These are phyloP conservation scores for Aureococcus anophagefferens DNA, from an alignment of 108 stramenopile species.

Conservation along the genomic window DNA sequence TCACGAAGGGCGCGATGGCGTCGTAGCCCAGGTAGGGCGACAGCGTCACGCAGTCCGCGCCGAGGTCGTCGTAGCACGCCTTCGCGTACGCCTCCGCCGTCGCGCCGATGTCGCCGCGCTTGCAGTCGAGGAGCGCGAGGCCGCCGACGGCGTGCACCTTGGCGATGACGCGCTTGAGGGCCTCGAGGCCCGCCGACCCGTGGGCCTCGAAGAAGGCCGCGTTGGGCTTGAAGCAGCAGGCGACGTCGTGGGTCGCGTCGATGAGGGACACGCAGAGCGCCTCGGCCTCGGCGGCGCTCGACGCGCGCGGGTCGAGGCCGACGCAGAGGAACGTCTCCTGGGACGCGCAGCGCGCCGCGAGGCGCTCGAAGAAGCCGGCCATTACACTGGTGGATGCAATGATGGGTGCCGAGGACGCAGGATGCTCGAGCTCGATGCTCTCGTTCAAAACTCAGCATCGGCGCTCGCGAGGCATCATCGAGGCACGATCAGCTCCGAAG, in stretches of 20 bases:
- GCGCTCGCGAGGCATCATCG: no score
- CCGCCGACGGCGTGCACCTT: constrained; percentile 51
- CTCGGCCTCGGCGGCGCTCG: constrained; percentile 52
- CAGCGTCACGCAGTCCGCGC: constrained; percentile 82
- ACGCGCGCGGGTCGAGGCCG: constrained; percentile 84
- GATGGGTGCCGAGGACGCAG: no score
- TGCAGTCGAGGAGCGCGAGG: constrained; percentile 83
- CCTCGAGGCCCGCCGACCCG: constrained; percentile 62
- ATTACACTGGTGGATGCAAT: no score
- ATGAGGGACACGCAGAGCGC: constrained; percentile 81
- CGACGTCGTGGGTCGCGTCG: constrained; percentile 60
- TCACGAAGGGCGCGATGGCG: constrained; percentile 84
- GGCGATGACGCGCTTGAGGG: constrained; percentile 61
- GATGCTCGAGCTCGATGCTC: no score
- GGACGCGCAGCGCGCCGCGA: constrained; percentile 44
- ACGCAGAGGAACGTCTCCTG: constrained; percentile 82
- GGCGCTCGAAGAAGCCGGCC: constrained; percentile 36
- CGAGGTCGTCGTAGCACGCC: constrained; percentile 65
- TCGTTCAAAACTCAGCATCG: no score
- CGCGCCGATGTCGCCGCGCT: constrained; percentile 92
- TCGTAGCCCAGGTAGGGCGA: constrained; percentile 94
- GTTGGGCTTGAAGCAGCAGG: constrained; percentile 91
- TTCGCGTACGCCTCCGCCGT: constrained; percentile 88
- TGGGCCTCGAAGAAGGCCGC: constrained; percentile 95
- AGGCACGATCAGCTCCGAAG: no score